Base-by-base conservation (phyloP, 495 filamentous ascomycete genomes). In the Lindgomyces ingoldianus region DNA sequence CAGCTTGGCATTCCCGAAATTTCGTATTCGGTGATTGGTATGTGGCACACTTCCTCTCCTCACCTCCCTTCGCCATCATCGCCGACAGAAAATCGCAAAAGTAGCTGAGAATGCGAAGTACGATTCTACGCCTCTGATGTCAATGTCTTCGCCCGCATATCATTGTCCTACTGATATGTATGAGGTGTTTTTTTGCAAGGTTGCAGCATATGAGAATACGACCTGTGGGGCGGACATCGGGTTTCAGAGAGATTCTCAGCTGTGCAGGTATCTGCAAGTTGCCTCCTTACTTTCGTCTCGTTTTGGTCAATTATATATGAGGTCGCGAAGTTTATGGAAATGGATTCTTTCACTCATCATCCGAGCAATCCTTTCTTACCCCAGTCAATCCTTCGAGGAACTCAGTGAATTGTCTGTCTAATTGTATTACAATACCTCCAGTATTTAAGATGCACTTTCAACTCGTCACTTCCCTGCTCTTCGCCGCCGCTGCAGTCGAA, bases 21-120 rank as follows among this genome's bases (percentile, higher is more conserved):
- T 27, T 65, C 62, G 62, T 65, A 65, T 65, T 59, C 62, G 62
- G 62, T 65, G 62, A 65, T 65, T 65, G 50, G 24, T 16, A 3
- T 18, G 41, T 33, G 11, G 11, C 8, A 11, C 9, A 6, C 10
- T 41, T 30, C 50, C 21, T 54, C 11, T 12, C 56, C 9, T 21
- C 49, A 18, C 22, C 30, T 18, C 24, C 14, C 25, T 6, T 36
- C 39, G 24, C 50, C n/a, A 1, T 3, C 3, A 33, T 50, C 26
- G 14, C 19, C n/a, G 12, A 22, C 3, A 10, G 22, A n/a, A 42
- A 26, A 61, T 22, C 19, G 9, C 2, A 16, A 4, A 16, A 53
- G 14, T 16, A 49, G 60, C 4, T 56, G 52, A 9, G 42, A 57
- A 64, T 64, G 60, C 60, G 60, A 64, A 41, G 39, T 64, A 64